Evolutionary conservation across 139 green algal species (phyloP).

Genomic region (Choricystis sp.): DNA sequence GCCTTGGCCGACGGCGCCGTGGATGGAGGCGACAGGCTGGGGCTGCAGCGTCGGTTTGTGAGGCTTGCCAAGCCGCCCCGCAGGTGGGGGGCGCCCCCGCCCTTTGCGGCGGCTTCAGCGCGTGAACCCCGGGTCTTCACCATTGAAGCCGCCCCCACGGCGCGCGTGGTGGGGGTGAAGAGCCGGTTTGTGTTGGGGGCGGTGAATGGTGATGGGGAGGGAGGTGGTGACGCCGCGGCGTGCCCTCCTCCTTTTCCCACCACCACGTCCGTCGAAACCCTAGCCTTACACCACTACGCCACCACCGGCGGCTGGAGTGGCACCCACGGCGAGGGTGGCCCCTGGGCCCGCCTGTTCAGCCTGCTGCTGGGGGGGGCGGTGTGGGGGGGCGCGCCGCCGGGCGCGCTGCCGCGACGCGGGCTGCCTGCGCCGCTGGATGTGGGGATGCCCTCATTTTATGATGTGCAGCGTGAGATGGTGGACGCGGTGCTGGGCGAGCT

Average conservation of each 20-base stretch:
- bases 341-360: constrained; percentile 64
- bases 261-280: too few species aligned
- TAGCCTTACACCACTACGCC: constrained; percentile 57
- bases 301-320: constrained; percentile 24
- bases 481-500: constrained; percentile 34
- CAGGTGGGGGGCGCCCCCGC: constrained; percentile 46
- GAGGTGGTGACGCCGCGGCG: too few species aligned
- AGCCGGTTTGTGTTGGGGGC: constrained; percentile 22
- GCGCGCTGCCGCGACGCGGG: constrained; percentile 61
- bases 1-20: constrained; percentile 55
- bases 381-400: constrained; percentile 36
- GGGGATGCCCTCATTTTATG: constrained; percentile 52
- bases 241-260: too few species aligned
- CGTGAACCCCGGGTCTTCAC: constrained; percentile 33
- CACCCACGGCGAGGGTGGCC: constrained; percentile 52
- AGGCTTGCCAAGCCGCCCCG: constrained; percentile 61
- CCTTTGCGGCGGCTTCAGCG: constrained; percentile 27
- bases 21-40: constrained; percentile 36
- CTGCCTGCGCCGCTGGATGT: constrained; percentile 70
- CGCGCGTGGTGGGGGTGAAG: constrained; percentile 22
- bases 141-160: constrained; percentile 18
- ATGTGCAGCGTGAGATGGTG: neutral
- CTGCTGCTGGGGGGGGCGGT: constrained; percentile 61
- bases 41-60: constrained; percentile 55
- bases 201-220: too few species aligned